These are phyloP conservation scores for Claviceps cyperi DNA, from an alignment of 2,329 filamentous ascomycete species.

Conservation along the genomic window DNA sequence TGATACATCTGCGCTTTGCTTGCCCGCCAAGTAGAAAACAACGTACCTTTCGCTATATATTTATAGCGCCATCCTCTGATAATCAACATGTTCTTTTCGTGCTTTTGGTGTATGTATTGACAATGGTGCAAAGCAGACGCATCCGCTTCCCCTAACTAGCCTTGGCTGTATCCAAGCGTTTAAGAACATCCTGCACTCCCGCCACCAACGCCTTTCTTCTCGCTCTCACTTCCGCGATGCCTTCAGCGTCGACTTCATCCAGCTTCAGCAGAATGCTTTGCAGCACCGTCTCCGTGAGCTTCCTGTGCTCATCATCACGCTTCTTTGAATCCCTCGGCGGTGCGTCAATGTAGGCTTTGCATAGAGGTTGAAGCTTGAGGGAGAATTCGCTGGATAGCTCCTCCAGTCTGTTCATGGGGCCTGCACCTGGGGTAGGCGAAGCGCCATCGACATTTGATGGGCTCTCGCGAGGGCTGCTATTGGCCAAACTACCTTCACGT, in stretches of 20 bases:
- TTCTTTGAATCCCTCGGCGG: conserved; percentile 55
- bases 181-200: conserved; percentile 53
- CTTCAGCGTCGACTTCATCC: conserved; percentile 61
- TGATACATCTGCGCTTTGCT: background rate
- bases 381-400: conserved; percentile 52
- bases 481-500: conserved; percentile 25
- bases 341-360: conserved; percentile 42
- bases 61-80: background rate
- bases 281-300: conserved; percentile 60
- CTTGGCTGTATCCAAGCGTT: conserved; percentile 41
- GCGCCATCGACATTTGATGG: conserved; percentile 21
- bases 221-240: conserved; percentile 47
- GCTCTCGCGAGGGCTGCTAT: conserved; percentile 29
- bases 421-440: conserved; percentile 20
- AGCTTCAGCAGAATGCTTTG: conserved; percentile 63
- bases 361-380: conserved; percentile 49
- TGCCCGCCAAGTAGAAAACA: background rate
- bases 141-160: conserved; percentile 3
- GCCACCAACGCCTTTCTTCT: conserved; percentile 60
- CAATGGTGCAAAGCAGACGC: background rate
- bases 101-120: background rate
- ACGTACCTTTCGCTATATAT: background rate
- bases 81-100: background rate
- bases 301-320: conserved; percentile 59
- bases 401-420: conserved; percentile 42